Evolutionary conservation across 441 rosid genomes (phyloP).

Genomic region (Aleurites moluccanus): DNA sequence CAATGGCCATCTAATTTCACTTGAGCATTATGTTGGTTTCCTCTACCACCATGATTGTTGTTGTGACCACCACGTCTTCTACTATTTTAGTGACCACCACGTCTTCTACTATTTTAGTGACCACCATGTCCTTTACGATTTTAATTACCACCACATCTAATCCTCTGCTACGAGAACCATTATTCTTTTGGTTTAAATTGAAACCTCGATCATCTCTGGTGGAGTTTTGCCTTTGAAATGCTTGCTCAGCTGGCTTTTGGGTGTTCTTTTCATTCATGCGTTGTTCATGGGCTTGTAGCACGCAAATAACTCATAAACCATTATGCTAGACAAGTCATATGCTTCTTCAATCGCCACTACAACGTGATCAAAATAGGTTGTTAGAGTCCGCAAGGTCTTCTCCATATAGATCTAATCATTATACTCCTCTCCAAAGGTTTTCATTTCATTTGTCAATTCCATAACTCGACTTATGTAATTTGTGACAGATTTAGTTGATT

Average conservation of each 20-base stretch:
- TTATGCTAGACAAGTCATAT: background rate
- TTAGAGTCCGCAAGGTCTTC: background rate
- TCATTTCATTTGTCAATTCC: background rate
- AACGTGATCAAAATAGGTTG: too few relatives aligned
- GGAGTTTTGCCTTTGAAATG: background rate
- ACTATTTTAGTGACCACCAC: too few relatives aligned
- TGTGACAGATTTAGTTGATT: background rate
- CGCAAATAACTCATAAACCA: background rate
- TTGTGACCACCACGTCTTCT: too few relatives aligned
- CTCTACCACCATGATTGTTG: slow-evolving; percentile 5
- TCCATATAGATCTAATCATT: background rate
- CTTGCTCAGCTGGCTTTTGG: background rate
- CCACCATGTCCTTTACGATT: background rate
- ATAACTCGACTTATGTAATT: background rate
- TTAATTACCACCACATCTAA: too few relatives aligned
- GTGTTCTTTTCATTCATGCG: background rate
- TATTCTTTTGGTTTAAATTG: too few relatives aligned
- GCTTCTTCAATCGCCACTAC: background rate
- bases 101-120: too few relatives aligned
- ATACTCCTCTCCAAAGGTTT: background rate
- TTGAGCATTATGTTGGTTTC: too few relatives aligned
- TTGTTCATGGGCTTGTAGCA: slow-evolving; percentile 1
- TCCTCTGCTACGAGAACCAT: background rate
- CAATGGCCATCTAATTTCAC: too few relatives aligned
- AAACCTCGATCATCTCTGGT: too few relatives aligned